phyloP scores from a whole-genome alignment of 2,329 filamentous ascomycete genomes.

The Diaporthe australafricana region DNA sequence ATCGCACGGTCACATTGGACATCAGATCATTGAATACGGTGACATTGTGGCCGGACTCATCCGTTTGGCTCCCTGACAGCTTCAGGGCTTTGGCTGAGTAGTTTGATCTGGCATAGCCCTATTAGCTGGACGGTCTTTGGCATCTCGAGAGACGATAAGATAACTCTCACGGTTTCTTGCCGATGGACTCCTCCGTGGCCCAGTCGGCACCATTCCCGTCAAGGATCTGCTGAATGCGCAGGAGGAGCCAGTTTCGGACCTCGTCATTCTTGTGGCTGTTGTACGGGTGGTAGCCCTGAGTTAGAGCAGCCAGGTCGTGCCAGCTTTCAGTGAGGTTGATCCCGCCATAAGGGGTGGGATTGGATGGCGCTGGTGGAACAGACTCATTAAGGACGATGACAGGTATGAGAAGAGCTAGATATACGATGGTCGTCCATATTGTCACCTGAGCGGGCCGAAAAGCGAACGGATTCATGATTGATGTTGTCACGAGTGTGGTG shows the following conservation, averaged over 20 bases:
- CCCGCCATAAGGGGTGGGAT: slow-evolving; percentile 62
- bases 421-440: slow-evolving; percentile 79
- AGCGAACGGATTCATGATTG: slow-evolving; percentile 68
- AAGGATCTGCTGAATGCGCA: slow-evolving; percentile 77
- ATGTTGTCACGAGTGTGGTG: not conserved
- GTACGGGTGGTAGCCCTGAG: slow-evolving; percentile 84
- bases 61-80: slow-evolving; percentile 1
- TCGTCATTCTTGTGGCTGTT: slow-evolving; percentile 87
- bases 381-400: slow-evolving; percentile 80
- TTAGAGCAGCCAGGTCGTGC: slow-evolving; percentile 83
- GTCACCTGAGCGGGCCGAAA: slow-evolving; percentile 88
- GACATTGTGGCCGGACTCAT: slow-evolving; percentile 52
- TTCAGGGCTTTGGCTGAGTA: slow-evolving; percentile 5
- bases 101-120: slow-evolving; percentile 3
- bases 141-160: not conserved
- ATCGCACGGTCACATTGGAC: slow-evolving; percentile 77
- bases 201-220: slow-evolving; percentile 67
- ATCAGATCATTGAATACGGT: slow-evolving; percentile 82
- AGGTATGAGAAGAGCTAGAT: slow-evolving; percentile 80
- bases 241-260: slow-evolving; percentile 80
- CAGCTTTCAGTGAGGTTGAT: slow-evolving; percentile 89
- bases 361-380: slow-evolving; percentile 75
- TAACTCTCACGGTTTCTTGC: slow-evolving; percentile 38
- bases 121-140: slow-evolving; percentile 2
- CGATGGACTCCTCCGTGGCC: slow-evolving; percentile 51